Percentiles rank a stretch among this genome's conserved stretches.
Conservation (phyloP, 2,329 filamentous ascomycete genomes). For the Aspergillus pseudotamarii region DNA sequence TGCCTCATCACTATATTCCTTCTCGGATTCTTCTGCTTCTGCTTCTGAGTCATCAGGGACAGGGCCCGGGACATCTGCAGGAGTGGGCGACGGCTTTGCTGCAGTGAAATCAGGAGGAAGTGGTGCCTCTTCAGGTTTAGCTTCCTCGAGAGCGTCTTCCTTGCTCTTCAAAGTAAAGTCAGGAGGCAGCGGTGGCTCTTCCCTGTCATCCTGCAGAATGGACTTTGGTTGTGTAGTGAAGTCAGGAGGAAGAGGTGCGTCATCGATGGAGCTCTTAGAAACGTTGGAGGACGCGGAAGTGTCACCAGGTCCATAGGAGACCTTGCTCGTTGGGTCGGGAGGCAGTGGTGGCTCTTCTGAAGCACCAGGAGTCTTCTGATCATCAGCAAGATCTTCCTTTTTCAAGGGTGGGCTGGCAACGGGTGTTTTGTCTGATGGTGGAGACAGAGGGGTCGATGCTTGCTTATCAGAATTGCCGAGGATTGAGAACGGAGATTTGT, state of each 20-base stretch:
- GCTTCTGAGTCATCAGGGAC: conserved; percentile 41
- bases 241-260: conserved; percentile 42
- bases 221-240: conserved; percentile 27
- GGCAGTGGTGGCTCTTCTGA: conserved; percentile 42
- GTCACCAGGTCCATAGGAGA: conserved; percentile 49
- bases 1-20: conserved; percentile 17
- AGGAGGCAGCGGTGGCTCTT: conserved; percentile 31
- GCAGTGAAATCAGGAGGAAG: conserved; percentile 32
- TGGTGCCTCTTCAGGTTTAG: conserved; percentile 21
- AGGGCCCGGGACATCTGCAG: conserved; percentile 29
- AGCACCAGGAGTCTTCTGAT: conserved; percentile 33
- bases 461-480: conserved; percentile 32
- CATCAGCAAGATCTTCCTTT: conserved; percentile 34
- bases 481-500: conserved; percentile 34
- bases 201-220: conserved; percentile 15
- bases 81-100: conserved; percentile 21
- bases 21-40: conserved; percentile 37
- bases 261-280: conserved; percentile 44
- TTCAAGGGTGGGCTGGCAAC: conserved; percentile 35
- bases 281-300: conserved; percentile 51
- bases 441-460: conserved; percentile 32
- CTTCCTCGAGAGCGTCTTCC: conserved; percentile 4
- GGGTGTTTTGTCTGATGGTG: conserved; percentile 37
- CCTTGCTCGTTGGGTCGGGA: conserved; percentile 52
- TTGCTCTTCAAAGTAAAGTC: conserved; percentile 22